These are phyloP conservation scores for Chondrus crispus DNA, from an alignment of 23 red algal genomes.

Conservation along the genomic window DNA sequence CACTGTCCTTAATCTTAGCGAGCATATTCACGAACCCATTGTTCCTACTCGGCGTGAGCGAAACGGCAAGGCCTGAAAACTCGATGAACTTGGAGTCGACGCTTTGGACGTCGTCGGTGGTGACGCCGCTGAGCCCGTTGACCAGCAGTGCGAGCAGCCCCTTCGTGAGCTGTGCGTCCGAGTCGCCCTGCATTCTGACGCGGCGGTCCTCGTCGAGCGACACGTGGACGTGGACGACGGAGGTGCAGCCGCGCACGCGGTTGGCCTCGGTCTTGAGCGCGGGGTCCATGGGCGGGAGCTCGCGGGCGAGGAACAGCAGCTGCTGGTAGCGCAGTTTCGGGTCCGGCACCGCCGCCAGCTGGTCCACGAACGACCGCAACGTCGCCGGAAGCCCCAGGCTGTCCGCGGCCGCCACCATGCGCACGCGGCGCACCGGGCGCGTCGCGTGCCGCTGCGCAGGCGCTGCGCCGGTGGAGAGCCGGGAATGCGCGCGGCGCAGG, in stretches of 20 bases:
- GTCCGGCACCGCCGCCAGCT: slow-evolving; percentile 75
- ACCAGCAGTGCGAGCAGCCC: slow-evolving; percentile 89
- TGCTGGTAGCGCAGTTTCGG: slow-evolving; percentile 94
- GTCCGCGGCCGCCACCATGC: slow-evolving; percentile 19
- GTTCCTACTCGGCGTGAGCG: slow-evolving; percentile 92
- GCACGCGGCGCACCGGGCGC: background rate
- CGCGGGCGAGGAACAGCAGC: slow-evolving; percentile 80
- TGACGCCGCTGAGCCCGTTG: slow-evolving; percentile 76
- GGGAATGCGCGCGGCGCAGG: too few species aligned
- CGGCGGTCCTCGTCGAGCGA: slow-evolving; percentile 19
- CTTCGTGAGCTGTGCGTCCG: slow-evolving; percentile 97
- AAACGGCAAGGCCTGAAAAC: slow-evolving; percentile 65
- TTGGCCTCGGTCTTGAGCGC: slow-evolving; percentile 74
- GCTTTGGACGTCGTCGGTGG: slow-evolving; percentile 48
- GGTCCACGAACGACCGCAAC: slow-evolving; percentile 54
- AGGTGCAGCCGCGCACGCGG: slow-evolving; percentile 64
- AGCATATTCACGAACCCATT: slow-evolving; percentile 99
- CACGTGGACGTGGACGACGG: slow-evolving; percentile 42
- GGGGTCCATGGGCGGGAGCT: slow-evolving; percentile 70
- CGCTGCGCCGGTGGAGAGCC: too few species aligned
- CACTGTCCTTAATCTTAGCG: slow-evolving; percentile 83
- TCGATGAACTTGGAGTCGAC: slow-evolving; percentile 80
- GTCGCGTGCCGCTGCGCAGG: too few species aligned
- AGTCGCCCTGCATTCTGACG: slow-evolving; percentile 69
- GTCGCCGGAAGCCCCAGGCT: slow-evolving; percentile 66